Conservation (phyloP, 805 yeast genomes). For the Tetrapisispora arboricola region DNA sequence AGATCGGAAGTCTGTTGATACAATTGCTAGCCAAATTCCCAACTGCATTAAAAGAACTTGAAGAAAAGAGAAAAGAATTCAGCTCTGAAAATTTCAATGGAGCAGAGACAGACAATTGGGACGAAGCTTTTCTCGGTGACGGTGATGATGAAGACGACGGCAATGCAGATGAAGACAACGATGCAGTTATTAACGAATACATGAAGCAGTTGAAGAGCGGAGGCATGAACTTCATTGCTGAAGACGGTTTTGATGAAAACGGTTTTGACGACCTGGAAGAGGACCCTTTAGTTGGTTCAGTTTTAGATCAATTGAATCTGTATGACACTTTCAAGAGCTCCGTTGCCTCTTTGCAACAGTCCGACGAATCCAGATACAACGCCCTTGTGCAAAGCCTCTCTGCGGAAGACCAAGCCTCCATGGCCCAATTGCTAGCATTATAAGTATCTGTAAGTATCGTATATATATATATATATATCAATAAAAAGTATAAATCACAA, state of each 20-base stretch:
- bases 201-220: slow-evolving; percentile 36
- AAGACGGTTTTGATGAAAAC: slow-evolving; percentile 32
- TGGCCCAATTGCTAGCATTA: slow-evolving; percentile 9
- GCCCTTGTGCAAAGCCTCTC: slow-evolving; percentile 34
- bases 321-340: slow-evolving; percentile 54
- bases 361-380: slow-evolving; percentile 40
- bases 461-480: background rate
- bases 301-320: slow-evolving; percentile 68
- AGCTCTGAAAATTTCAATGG: slow-evolving; percentile 28
- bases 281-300: slow-evolving; percentile 69
- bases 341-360: slow-evolving; percentile 38
- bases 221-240: slow-evolving; percentile 23
- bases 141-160: slow-evolving; percentile 32
- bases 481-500: no score
- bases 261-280: slow-evolving; percentile 71
- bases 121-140: slow-evolving; percentile 23
- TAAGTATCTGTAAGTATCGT: background rate
- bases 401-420: slow-evolving; percentile 28
- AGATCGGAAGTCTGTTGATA: slow-evolving; percentile 44
- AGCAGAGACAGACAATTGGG: slow-evolving; percentile 24
- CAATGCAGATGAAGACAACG: slow-evolving; percentile 28
- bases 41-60: slow-evolving; percentile 54
- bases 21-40: slow-evolving; percentile 54
- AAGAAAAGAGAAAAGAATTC: slow-evolving; percentile 50
- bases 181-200: slow-evolving; percentile 32